phyloP scores from a whole-genome alignment of 176 grass and related monocot species.

The Oryza meyeriana region DNA sequence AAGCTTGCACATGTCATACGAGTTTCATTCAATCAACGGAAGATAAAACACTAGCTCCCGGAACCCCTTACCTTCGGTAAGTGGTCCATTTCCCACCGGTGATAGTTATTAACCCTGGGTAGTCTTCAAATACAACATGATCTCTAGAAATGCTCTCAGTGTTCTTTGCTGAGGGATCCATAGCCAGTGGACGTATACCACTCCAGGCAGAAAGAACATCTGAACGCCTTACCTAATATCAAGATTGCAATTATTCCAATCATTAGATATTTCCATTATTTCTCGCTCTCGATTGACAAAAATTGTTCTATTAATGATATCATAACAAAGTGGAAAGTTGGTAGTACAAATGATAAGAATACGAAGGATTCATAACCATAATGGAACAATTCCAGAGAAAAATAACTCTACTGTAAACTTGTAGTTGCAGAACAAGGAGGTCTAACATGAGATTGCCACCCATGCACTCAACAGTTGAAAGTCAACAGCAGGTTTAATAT shows the following conservation, averaged over 20 bases:
- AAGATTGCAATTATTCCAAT: neutral
- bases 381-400: neutral
- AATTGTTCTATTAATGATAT: neutral
- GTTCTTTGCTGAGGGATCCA: slow-evolving; percentile 85
- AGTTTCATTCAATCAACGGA: neutral
- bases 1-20: neutral
- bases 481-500: no score
- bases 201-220: slow-evolving; percentile 99
- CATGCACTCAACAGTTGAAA: neutral
- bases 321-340: neutral
- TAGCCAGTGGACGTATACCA: slow-evolving; percentile 85
- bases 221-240: slow-evolving; percentile 82
- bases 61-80: slow-evolving; percentile 74
- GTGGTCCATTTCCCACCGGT: slow-evolving; percentile 99
- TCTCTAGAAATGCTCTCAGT: slow-evolving; percentile 98
- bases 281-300: neutral
- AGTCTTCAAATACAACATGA: slow-evolving; percentile 88
- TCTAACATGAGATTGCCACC: neutral
- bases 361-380: neutral
- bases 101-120: slow-evolving; percentile 91
- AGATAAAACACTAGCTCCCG: slow-evolving; percentile 9
- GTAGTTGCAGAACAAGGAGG: neutral
- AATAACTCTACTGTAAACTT: neutral
- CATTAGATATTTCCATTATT: neutral
- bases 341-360: neutral